Evolutionary conservation across 352 stramenopile genomes (phyloP), one percentile per base, ranked within the genome.

Genomic region (Blastocystis sp.): DNA sequence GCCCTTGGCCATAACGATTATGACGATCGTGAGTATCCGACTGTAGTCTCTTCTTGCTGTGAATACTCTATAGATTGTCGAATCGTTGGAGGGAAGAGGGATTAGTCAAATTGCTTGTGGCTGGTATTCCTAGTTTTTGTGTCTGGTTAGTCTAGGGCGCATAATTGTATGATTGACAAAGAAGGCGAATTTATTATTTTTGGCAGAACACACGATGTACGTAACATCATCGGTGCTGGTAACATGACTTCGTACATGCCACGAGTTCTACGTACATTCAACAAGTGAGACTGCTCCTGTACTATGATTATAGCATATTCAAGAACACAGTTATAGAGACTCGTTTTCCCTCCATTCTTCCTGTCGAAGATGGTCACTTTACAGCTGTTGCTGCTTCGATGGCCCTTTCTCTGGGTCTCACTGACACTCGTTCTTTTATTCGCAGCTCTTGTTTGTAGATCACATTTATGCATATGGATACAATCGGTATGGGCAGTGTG

Each of bases 311-410:
- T 37, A 89, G 78, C 53, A 62, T 89, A 11, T 89, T 89, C 26
- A 89, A 89, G 37, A 89, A 89, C 53, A 89, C 78, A 37, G 66
- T 89, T 26, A 79, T 89, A 30, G 78, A 89, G 24, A 89, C 78
- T 7, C 66, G 63, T 3, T 89, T 79, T 50, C 78, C 78, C 8
- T 89, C 78, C 18, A 45, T 89, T 43, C 64, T 89, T 39, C 66
- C 63, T 3, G 43, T 89, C 37, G 78, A 89, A 8, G 63, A 89
- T n/a, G 59, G 59, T 8, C 55, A 78, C 18, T 89, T 43, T 56
- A 43, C 70, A 9, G 39, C 73, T 55, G 78, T 89, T 2, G 73
- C 73, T 5, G 73, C 73, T 3, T 89, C 63, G 1, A 89, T 89
- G 78, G 63, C 66, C 11, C 66, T 79, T 11, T 76, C 37, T 30